Base-by-base conservation (phyloP, 2,329 filamentous ascomycete genomes). In the Capronia epimyces region DNA sequence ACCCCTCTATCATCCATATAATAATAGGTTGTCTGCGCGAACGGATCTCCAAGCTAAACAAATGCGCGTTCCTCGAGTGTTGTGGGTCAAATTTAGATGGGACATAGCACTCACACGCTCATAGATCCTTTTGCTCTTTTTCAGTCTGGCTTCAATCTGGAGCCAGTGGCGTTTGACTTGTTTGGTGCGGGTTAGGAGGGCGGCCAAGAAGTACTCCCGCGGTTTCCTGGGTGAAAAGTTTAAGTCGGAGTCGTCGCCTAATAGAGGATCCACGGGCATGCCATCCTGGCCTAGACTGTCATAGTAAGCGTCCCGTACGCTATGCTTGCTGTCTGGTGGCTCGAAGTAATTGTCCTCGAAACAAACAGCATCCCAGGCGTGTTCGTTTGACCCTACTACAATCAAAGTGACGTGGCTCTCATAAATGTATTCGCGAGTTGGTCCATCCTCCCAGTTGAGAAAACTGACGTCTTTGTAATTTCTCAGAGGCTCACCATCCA, bases 321-420 rank as follows among this genome's bases (percentile, higher is more conserved):
- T 42, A 3, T 43, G 7, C 4, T 25, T 29, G 16, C 16, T 15
- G 6, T 43, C n/a, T 2, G 21, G 9, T 20, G 4, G 6, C 5
- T 32, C 24, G 16, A 43, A 43, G 25, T 29, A 43, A 3, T 7
- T 37, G 24, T 49, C 46, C 4, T 34, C 46, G 21, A 49, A 44
- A 15, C 39, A 43, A 34, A 43, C 43, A 2, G 20, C 46, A 4
- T 15, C 15, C 40, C 40, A 49, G 20, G 3, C 39, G 13, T 25
- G 16, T 18, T 37, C 40, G 21, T 43, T 21, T 15, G 32, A 27
- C 4, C 46, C 46, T 3, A 29, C 31, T 2, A 49, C 25, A 12
- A 44, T 29, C 43, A 10, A 49, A 2, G 46, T 37, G 21, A 49
- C 16, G 15, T 49, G 46, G 3, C 18, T 29, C 10, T 49, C 29